Conservation (phyloP, 495 filamentous ascomycete species). For the Trichoderma parareesei region DNA sequence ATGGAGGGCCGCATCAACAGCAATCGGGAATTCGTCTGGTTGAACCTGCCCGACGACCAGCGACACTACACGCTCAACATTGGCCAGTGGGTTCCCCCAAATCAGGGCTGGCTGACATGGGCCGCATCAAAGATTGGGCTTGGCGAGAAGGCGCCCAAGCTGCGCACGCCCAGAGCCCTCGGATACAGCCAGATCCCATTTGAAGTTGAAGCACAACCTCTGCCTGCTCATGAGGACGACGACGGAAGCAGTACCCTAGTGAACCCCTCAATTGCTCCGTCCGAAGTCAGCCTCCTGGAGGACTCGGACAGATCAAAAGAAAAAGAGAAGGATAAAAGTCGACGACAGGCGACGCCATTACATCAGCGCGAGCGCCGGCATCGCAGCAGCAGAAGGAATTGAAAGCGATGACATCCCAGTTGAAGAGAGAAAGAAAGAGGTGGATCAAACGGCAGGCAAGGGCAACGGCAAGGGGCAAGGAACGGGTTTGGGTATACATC, state of each 20-base stretch:
- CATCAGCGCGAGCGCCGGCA: constrained; percentile 5
- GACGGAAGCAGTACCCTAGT: constrained; percentile 5
- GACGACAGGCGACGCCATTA: neutral
- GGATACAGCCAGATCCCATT: neutral
- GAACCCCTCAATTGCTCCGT: neutral
- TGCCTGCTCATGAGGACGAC: neutral
- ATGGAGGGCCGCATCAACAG: constrained; percentile 19
- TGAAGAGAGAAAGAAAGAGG: neutral
- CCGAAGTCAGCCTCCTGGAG: neutral
- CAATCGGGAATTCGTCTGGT: constrained; percentile 18
- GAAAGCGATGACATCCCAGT: neutral
- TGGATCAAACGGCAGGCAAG: neutral
- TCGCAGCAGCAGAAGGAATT: constrained; percentile 5
- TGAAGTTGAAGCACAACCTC: neutral
- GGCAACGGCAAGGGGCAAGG: neutral
- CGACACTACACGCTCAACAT: constrained; percentile 15
- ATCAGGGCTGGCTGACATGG: neutral
- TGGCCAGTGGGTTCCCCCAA: constrained; percentile 15
- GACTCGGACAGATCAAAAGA: neutral
- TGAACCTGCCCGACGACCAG: constrained; percentile 19
- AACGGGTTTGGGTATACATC: neutral
- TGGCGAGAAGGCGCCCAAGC: constrained; percentile 2
- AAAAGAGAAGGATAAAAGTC: neutral
- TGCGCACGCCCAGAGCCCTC: neutral
- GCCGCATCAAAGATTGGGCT: constrained; percentile 7